These are phyloP conservation scores for Cadophora malorum DNA, from an alignment of 2,329 filamentous ascomycete species.

Conservation along the genomic window DNA sequence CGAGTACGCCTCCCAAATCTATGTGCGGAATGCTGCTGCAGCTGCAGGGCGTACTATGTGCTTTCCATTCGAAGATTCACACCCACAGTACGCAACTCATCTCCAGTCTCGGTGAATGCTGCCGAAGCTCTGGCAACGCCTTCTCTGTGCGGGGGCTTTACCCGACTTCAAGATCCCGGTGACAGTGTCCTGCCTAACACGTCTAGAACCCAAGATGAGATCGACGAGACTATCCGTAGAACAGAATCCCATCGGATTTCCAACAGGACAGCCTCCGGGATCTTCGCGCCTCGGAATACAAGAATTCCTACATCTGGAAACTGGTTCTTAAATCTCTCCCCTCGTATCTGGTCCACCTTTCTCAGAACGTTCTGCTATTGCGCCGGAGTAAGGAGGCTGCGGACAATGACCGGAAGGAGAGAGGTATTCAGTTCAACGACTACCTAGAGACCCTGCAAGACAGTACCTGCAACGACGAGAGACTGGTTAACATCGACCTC, in stretches of 20 bases:
- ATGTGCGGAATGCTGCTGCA: neutral
- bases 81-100: neutral
- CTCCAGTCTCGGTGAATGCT: neutral
- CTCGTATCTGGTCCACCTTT: neutral
- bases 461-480: neutral
- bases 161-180: neutral
- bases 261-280: neutral
- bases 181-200: neutral
- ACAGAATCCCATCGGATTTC: neutral
- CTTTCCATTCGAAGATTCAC: neutral
- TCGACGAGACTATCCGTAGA: neutral
- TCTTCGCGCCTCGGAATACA: neutral
- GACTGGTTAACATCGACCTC: neutral
- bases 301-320: neutral
- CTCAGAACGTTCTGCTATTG: neutral
- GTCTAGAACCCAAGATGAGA: neutral
- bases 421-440: neutral
- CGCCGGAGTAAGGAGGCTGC: neutral
- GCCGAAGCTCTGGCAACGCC: neutral
- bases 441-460: neutral
- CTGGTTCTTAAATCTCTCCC: neutral
- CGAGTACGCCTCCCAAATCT: neutral
- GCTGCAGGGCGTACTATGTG: neutral
- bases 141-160: neutral
- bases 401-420: neutral